Base-by-base conservation (phyloP, 495 filamentous ascomycete species). In the Tuber melanosporum region DNA sequence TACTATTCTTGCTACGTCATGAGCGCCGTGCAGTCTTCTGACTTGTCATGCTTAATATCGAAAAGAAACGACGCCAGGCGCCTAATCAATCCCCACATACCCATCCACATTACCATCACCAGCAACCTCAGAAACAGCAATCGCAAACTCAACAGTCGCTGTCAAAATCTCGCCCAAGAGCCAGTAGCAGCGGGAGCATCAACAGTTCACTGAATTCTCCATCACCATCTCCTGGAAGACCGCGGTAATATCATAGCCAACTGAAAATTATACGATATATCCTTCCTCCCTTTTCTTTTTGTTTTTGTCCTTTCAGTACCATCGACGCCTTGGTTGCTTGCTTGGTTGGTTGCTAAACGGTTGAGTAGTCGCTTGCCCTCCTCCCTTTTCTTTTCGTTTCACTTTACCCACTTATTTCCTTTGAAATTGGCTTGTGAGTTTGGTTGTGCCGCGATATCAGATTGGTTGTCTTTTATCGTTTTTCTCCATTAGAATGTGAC, bases 41-140 rank as follows among this genome's bases (percentile, higher is more conserved):
- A 81, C 80, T 82, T 81, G 79, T 75, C 80, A 78, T 79, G 80
- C 76, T 83, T 83, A 79, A 77, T 79, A 75, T 75, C 76, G 78
- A 78, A 78, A 83, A 83, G 82, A 83, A 83, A 83, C 82, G 79
- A 83, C 82, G 78, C 83, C 82, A 83, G 80, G 77, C 73, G 76
- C 72, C 79, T 66, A 66, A 36, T 66, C 26, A 26, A 66, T 66
- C 26, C 57, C 57, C 32, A 66, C 57, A 66, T 36, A 66, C 57
- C 77, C 49, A 82, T 77, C 82, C 75, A 74, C 78, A 77, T 73
- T 77, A 82, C 71, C 78, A 80, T 70, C 78, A 79, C 10, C 78
- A 81, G 42, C 80, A 81, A 71, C 77, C 73, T 69, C 78, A 78
- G 76, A 36, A 66, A 19, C 57, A 66, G 32, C 57, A 32, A 66